Percentiles rank a stretch among this genome's conserved stretches.
Conservation (phyloP, 2,329 filamentous ascomycete genomes). For the Diplodia scrobiculata region DNA sequence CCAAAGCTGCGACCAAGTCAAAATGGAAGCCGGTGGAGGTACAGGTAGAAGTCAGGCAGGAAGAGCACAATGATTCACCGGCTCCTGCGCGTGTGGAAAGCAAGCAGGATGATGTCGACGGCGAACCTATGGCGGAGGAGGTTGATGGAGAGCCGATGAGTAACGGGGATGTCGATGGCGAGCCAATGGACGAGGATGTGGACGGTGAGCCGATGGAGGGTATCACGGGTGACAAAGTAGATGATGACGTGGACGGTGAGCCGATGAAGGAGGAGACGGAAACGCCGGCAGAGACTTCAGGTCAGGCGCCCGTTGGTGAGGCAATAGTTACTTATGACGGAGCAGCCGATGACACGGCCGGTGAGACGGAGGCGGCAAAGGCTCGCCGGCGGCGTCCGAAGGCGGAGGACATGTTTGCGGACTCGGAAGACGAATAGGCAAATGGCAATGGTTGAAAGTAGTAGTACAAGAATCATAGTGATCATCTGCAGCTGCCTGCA, state of each 20-base stretch:
- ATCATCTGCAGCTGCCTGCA: not conserved
- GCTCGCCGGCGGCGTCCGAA: conserved; percentile 41
- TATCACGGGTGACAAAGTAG: conserved; percentile 29
- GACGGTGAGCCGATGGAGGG: conserved; percentile 31
- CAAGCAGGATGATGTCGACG: conserved; percentile 28
- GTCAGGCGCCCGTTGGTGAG: not conserved
- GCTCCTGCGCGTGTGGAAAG: conserved; percentile 5
- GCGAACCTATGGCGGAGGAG: conserved; percentile 30
- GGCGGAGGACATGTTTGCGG: conserved; percentile 47
- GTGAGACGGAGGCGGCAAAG: conserved; percentile 43
- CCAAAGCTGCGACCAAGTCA: conserved; percentile 31
- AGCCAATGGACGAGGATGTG: conserved; percentile 31
- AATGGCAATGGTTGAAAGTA: not conserved
- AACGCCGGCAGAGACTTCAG: not conserved
- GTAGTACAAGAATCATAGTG: not conserved
- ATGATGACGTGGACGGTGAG: conserved; percentile 32
- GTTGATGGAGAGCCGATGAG: conserved; percentile 31
- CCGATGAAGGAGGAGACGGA: conserved; percentile 29
- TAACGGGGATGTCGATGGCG: conserved; percentile 30
- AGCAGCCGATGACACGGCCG: conserved; percentile 25
- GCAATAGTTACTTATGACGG: conserved; percentile 30
- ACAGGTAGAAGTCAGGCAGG: not conserved
- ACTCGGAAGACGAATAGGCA: conserved; percentile 30
- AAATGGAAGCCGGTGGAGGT: conserved; percentile 28
- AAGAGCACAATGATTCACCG: not conserved